Evolutionary conservation across 1,284 basidiomycete genomes (phyloP).

Genomic region (Dichomitus squalens): DNA sequence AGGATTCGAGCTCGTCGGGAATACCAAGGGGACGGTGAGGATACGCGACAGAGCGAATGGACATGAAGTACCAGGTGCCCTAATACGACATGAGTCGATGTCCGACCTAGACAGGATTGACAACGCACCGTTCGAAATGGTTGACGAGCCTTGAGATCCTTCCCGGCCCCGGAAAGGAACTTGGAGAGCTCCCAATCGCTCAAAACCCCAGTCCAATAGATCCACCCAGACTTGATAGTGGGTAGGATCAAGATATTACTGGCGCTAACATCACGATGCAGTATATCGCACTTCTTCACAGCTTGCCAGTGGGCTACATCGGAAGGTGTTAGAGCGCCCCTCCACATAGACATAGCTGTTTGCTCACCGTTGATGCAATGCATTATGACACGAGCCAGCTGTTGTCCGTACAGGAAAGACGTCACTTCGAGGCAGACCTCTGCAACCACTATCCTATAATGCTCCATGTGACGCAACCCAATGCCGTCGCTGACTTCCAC

Average conservation of each 20-base stretch:
- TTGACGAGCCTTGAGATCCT: neutral
- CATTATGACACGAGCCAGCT: neutral
- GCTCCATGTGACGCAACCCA: conserved; percentile 1
- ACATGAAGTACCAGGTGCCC: conserved; percentile 20
- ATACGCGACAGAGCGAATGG: neutral
- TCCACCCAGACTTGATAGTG: neutral
- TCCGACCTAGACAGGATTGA: no score
- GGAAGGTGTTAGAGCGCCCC: no score
- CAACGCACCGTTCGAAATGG: conserved; percentile 2
- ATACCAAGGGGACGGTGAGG: neutral
- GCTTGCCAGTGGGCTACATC: conserved; percentile 8
- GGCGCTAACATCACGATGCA: conserved; percentile 16
- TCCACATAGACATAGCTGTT: no score
- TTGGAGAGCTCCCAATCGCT: conserved; percentile 16
- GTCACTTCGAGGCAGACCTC: conserved; percentile 8
- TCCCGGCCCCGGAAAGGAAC: neutral
- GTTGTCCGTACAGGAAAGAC: neutral
- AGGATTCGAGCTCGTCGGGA: conserved; percentile 15
- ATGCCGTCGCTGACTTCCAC: no score
- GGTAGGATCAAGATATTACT: conserved; percentile 17
- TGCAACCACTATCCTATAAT: conserved; percentile 11
- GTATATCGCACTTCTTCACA: neutral
- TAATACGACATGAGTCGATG: neutral
- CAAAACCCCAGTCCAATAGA: conserved; percentile 3
- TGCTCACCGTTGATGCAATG: conserved; percentile 3